Evolutionary conservation across 352 stramenopile genomes (phyloP).

Genomic region (Blastocystis sp.): DNA sequence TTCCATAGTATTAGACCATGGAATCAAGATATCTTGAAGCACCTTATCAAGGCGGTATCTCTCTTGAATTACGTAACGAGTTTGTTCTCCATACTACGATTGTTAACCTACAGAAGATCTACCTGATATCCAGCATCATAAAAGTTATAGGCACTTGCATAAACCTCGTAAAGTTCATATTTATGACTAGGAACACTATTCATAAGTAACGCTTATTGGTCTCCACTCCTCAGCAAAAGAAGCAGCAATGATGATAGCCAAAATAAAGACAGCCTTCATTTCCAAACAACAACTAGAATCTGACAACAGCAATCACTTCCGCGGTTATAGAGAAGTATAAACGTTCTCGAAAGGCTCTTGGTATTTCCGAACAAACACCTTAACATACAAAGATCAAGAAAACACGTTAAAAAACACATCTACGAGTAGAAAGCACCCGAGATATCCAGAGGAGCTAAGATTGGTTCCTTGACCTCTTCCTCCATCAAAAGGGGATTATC

Average conservation of each 20-base stretch:
- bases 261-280: conserved; percentile 5
- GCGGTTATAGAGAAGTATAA: background rate
- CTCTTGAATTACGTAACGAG: background rate
- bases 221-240: background rate
- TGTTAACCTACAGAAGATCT: background rate
- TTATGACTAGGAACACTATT: conserved; percentile 28
- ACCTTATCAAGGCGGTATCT: conserved; percentile 19
- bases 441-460: background rate
- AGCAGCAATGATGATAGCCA: background rate
- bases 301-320: too few species aligned
- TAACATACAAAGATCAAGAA: too few species aligned
- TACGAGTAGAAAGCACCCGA: background rate
- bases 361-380: too few species aligned
- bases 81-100: conserved; percentile 12
- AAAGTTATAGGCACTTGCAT: background rate
- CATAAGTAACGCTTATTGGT: background rate
- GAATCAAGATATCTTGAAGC: conserved; percentile 33
- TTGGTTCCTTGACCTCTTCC: background rate
- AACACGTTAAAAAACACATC: too few species aligned
- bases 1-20: background rate
- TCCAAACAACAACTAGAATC: background rate
- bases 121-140: conserved; percentile 44
- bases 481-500: background rate
- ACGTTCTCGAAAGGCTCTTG: too few species aligned
- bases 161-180: conserved; percentile 10